Evolutionary conservation across 2,329 filamentous ascomycete species (phyloP), one percentile per base, ranked within the genome.

Genomic region (Sordariomycetes sp.): DNA sequence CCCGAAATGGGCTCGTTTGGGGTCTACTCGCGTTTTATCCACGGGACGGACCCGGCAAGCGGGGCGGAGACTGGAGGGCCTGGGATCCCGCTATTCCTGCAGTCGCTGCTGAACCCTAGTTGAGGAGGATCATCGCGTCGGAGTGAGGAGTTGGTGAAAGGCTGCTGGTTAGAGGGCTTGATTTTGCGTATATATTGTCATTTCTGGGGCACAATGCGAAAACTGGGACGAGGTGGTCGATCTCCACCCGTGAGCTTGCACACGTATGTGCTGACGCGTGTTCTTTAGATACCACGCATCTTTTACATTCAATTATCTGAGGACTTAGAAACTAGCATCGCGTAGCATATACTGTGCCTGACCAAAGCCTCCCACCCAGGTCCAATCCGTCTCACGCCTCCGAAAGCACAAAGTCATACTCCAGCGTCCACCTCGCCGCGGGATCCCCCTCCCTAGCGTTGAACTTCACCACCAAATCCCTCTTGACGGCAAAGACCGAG

Each of bases 351-450:
- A 18, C 32, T 3, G 40, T 24, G n/a, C 35, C 34, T 2, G 11
- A 24, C 20, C 18, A 24, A 14, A 58, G 22, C 20, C 12, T 4
- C 28, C 8, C 12, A 32, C 28, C 8, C 8, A 8, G 28, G 28
- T 32, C 28, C 28, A 32, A 32, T 32, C 37, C 5, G 12, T 16
- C 11, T 50, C 50, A 53, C 32, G 35, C 28, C 56, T 46, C 24
- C 14, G 63, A 62, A 32, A 86, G 72, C 25, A 69, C 75, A 60
- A 88, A 80, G 65, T 88, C 78, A 68, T 86, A 86, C 65, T 79
- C 75, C 58, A 88, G 68, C 69, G 86, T 81, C 68, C 83, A 76
- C 60, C 71, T 68, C 7, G 82, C 81, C 70, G 81, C 78, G 0
- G 64, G 58, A 40, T 72, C 73, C 3, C 65, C 70, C 56, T 68